Conservation (phyloP, 169 alveolate genomes). For the Perkinsus marinus region DNA sequence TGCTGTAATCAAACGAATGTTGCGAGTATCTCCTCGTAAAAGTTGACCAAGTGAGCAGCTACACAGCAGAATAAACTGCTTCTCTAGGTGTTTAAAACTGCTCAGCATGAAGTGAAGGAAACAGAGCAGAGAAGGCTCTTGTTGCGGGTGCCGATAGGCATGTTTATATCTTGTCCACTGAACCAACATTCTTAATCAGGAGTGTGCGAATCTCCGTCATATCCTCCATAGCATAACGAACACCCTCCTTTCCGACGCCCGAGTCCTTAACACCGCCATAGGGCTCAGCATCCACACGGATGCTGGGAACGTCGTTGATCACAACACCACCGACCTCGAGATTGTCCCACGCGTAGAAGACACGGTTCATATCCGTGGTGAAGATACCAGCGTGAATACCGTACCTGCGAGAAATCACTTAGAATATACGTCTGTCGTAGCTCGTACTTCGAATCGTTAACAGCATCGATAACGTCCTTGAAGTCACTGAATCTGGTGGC, state of each 20-base stretch:
- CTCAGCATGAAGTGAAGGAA: too few relatives aligned
- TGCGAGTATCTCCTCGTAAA: too few relatives aligned
- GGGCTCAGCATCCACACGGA: background rate
- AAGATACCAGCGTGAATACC: conserved; percentile 1
- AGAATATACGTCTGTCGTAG: background rate
- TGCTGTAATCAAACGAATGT: too few relatives aligned
- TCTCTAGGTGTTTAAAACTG: too few relatives aligned
- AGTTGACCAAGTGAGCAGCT: too few relatives aligned
- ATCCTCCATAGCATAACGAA: background rate
- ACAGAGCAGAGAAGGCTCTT: background rate
- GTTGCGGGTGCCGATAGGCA: background rate
- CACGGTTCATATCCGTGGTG: background rate
- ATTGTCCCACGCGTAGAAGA: background rate
- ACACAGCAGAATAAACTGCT: too few relatives aligned
- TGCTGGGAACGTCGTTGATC: background rate
- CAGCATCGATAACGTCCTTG: background rate
- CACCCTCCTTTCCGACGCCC: background rate
- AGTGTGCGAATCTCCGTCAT: background rate
- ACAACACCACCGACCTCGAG: conserved; percentile 5
- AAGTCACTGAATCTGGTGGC: background rate
- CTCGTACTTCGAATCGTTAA: background rate
- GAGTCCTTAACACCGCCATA: background rate
- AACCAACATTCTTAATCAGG: background rate
- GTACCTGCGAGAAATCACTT: background rate
- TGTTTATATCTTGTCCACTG: background rate